Evolutionary conservation across 2,329 filamentous ascomycete species (phyloP), one percentile per base, ranked within the genome.

Genomic region (Scedosporium boydii): DNA sequence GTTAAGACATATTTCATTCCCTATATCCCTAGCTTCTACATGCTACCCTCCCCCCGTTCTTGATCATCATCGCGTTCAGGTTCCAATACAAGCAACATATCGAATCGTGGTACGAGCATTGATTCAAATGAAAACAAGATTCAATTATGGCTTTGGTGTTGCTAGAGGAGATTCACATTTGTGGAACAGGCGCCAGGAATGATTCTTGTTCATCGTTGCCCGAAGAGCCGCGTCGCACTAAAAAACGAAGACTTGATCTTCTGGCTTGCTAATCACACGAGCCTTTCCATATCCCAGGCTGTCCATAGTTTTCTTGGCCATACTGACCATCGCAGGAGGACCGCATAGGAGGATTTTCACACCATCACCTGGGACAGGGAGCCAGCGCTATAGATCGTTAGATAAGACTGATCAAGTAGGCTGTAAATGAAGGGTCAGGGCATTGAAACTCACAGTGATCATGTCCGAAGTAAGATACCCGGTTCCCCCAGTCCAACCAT

Each of bases 241-340:
- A 78, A 99, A 99, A 72, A 91, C 92, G 80, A 99, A 99, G 69
- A 99, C 91, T 77, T 98, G 95, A 76, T 99, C 95, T 73, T 93
- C 90, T 61, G 98, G 87, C 85, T 98, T 98, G 87, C 93, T 97
- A 70, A 98, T 93, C 53, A 93, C 91, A 65, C 87, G 86, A 51
- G 95, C 90, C 84, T 98, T 98, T 72, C 90, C 84, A 81, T 89
- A 99, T 64, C 95, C 95, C 18, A 98, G 83, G 66, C 85, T 83
- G 77, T 96, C 91, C 59, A 93, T 88, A 5, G 91, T 85, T 84
- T 98, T 98, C 89, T 99, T 99, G 81, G 97, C 88, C 60, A 92
- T 93, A 70, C 89, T 90, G 67, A 98, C 84, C 95, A 99, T 99
- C 59, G 95, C 95, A 63, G 95, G 95, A 64, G 95, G 95, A 62